phyloP scores from a whole-genome alignment of 2,329 filamentous ascomycete species.

The Neophaeococcomyces aloes region DNA sequence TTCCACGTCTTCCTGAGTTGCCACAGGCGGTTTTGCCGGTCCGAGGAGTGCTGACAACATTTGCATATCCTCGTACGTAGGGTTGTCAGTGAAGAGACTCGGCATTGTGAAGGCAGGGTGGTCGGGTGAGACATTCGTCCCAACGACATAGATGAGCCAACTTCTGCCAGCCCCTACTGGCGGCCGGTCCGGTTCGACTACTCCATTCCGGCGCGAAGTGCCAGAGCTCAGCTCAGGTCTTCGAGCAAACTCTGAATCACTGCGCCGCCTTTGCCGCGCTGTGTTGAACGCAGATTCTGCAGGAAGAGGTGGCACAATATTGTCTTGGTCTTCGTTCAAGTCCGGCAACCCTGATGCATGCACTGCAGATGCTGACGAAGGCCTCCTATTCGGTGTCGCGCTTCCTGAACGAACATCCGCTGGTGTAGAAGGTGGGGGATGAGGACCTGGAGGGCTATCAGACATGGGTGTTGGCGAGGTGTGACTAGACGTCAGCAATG shows the following conservation, averaged over 20 bases:
- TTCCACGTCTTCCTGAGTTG: conserved; percentile 53
- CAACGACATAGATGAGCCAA: conserved; percentile 63
- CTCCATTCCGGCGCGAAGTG: conserved; percentile 52
- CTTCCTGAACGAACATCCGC: conserved; percentile 48
- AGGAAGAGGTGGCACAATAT: conserved; percentile 23
- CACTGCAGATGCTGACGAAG: conserved; percentile 38
- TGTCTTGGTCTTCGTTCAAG: conserved; percentile 29
- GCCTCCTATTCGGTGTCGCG: conserved; percentile 38
- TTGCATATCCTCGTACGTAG: conserved; percentile 64
- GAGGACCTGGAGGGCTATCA: conserved; percentile 48
- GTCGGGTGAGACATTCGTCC: conserved; percentile 58
- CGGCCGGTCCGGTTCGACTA: conserved; percentile 49
- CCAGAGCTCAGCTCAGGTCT: conserved; percentile 50
- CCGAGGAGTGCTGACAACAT: conserved; percentile 56
- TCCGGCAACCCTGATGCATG: conserved; percentile 30
- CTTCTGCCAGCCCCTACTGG: conserved; percentile 45
- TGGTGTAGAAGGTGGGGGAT: conserved; percentile 54
- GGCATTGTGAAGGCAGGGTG: conserved; percentile 60
- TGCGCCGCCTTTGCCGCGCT: conserved; percentile 44
- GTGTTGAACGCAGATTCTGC: conserved; percentile 34
- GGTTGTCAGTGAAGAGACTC: conserved; percentile 58
- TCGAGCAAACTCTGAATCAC: conserved; percentile 48
- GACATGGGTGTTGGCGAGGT: conserved; percentile 36
- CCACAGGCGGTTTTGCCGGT: conserved; percentile 58
- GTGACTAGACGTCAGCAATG: conserved; percentile 16